Evolutionary conservation across 1,284 basidiomycete genomes (phyloP).

Genomic region (Ganoderma leucocontextum): DNA sequence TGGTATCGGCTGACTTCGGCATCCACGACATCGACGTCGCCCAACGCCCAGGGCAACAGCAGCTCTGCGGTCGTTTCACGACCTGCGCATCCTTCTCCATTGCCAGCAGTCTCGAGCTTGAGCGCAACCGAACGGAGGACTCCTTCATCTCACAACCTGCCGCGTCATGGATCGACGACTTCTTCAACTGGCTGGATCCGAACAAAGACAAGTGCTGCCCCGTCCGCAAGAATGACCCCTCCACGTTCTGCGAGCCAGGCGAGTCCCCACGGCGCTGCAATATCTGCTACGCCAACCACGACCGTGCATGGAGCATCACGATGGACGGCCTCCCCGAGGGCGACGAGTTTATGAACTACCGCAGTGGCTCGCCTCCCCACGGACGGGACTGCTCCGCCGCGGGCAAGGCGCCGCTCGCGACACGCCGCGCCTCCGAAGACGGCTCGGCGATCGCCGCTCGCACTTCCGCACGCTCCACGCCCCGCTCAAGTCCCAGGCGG

Average conservation of each 20-base stretch:
- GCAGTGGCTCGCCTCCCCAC: slow-evolving; percentile 92
- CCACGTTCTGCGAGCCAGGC: slow-evolving; percentile 78
- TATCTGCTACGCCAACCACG: slow-evolving; percentile 82
- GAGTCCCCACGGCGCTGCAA: slow-evolving; percentile 81
- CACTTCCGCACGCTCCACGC: slow-evolving; percentile 95
- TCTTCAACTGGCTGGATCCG: slow-evolving; percentile 94
- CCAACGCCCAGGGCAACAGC: slow-evolving; percentile 75
- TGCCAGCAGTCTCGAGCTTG: slow-evolving; percentile 90
- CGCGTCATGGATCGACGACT: slow-evolving; percentile 95
- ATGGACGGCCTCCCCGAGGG: slow-evolving; percentile 92
- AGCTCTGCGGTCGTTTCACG: slow-evolving; percentile 93
- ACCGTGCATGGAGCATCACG: slow-evolving; percentile 93
- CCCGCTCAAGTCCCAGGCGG: slow-evolving; percentile 88
- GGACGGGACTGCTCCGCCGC: slow-evolving; percentile 88
- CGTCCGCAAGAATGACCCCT: slow-evolving; percentile 80
- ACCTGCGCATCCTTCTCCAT: slow-evolving; percentile 89
- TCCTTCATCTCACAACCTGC: slow-evolving; percentile 93
- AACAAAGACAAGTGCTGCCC: slow-evolving; percentile 89
- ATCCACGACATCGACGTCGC: slow-evolving; percentile 73
- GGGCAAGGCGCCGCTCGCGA: slow-evolving; percentile 88
- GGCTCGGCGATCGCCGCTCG: slow-evolving; percentile 74
- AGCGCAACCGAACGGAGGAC: slow-evolving; percentile 83
- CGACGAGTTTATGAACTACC: slow-evolving; percentile 89
- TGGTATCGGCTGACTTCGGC: too few species aligned
- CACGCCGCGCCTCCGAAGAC: slow-evolving; percentile 62